A percentile compares a stretch with the other conserved stretches of the same genome.
Evolutionary conservation across 345 rosid species (phyloP).

Genomic region (Ailanthus altissimus): DNA sequence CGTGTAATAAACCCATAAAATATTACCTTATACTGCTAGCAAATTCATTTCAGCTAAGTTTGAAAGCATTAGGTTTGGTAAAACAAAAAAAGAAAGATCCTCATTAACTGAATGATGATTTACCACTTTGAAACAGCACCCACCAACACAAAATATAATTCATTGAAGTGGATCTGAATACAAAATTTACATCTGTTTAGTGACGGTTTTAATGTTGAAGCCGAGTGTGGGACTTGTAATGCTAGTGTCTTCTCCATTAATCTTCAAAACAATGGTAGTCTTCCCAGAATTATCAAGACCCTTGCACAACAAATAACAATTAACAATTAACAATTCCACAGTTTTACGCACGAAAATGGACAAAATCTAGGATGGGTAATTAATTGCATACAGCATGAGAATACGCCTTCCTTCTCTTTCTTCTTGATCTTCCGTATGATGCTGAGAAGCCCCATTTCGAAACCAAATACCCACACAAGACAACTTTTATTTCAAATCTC

Average conservation of each 20-base stretch:
- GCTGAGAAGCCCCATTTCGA: constrained; percentile 52
- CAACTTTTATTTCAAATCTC: background rate
- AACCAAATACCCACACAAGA: background rate
- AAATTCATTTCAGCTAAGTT: background rate
- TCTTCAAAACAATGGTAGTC: constrained; percentile 89
- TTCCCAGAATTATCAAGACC: constrained; percentile 96
- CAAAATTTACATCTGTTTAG: constrained; percentile 59
- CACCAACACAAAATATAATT: background rate
- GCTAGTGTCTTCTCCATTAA: constrained; percentile 91
- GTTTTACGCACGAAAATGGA: background rate
- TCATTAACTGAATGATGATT: background rate
- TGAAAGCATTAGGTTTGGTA: background rate
- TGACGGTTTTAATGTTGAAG: constrained; percentile 83
- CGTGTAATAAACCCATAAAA: background rate
- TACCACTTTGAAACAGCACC: background rate
- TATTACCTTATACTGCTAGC: background rate
- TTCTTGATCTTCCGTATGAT: constrained; percentile 88
- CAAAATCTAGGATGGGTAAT: background rate
- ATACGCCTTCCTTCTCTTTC: constrained; percentile 96
- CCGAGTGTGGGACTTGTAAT: constrained; percentile 93
- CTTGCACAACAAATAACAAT: constrained; percentile 31
- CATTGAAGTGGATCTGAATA: background rate
- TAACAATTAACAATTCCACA: too few species aligned
- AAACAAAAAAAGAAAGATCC: background rate
- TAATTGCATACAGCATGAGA: constrained; percentile 77